Evolutionary conservation across 1,284 basidiomycete genomes (phyloP).

Genomic region (Tetrapyrgos nigripes): DNA sequence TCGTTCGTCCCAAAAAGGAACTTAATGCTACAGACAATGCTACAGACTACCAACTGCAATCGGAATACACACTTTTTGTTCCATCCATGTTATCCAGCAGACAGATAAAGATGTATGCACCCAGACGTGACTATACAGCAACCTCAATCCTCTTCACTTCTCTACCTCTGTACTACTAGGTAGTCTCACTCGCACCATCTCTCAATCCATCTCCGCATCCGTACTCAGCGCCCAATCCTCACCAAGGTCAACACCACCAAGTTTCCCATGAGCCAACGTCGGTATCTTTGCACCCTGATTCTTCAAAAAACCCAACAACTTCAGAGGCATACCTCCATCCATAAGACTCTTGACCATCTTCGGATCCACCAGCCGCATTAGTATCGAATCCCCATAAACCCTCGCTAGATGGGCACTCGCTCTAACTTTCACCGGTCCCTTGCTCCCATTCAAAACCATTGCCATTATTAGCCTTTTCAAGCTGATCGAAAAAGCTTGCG

Average conservation of each 20-base stretch:
- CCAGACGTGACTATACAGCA: too few species aligned
- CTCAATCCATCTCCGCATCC: slow-evolving; percentile 56
- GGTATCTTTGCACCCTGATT: slow-evolving; percentile 70
- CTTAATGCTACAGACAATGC: too few species aligned
- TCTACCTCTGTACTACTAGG: too few species aligned
- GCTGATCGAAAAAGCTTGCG: slow-evolving; percentile 69
- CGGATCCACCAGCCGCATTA: slow-evolving; percentile 31
- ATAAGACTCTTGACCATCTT: slow-evolving; percentile 20
- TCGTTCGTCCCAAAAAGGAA: too few species aligned
- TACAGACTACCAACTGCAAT: too few species aligned
- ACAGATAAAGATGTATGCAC: too few species aligned
- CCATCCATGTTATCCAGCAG: too few species aligned
- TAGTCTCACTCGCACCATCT: too few species aligned
- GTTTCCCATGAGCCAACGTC: slow-evolving; percentile 44
- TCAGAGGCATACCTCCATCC: slow-evolving; percentile 69
- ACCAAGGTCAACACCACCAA: slow-evolving; percentile 40
- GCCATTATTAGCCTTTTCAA: slow-evolving; percentile 55
- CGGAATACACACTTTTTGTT: too few species aligned
- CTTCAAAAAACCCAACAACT: slow-evolving; percentile 67
- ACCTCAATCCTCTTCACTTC: too few species aligned
- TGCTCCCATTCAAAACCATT: too few species aligned
- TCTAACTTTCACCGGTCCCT: slow-evolving; percentile 44
- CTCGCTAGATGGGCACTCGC: slow-evolving; percentile 69
- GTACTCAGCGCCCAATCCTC: slow-evolving; percentile 71
- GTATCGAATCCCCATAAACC: slow-evolving; percentile 57